These are phyloP conservation scores for Leucosporidium yakuticum DNA, from an alignment of 768 basidiomycete genomes.

Conservation along the genomic window DNA sequence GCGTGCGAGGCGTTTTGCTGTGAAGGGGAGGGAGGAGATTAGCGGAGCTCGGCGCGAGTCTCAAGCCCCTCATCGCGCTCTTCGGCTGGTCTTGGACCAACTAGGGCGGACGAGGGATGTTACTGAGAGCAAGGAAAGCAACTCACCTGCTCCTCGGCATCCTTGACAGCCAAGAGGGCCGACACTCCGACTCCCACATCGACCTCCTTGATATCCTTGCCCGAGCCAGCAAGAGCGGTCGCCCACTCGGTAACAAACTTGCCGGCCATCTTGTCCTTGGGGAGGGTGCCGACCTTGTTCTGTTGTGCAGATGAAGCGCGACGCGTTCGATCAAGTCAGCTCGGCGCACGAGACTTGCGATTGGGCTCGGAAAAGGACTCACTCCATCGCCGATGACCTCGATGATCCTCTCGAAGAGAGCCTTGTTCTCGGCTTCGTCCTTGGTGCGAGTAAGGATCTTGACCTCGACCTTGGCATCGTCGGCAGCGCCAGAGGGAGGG, in stretches of 20 bases:
- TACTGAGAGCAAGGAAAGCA: not conserved
- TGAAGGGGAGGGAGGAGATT: not conserved
- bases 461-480: conserved; percentile 50
- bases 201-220: conserved; percentile 58
- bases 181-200: conserved; percentile 76
- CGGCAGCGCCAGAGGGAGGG: not conserved
- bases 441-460: conserved; percentile 56
- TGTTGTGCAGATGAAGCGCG: conserved; percentile 32
- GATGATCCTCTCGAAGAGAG: conserved; percentile 32
- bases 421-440: conserved; percentile 42
- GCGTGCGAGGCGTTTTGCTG: conserved; percentile 75
- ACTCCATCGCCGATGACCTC: conserved; percentile 28
- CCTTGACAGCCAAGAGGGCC: conserved; percentile 75
- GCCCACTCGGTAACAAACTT: conserved; percentile 83
- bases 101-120: not conserved
- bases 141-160: conserved; percentile 81
- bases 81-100: not conserved
- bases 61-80: not conserved
- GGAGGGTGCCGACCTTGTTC: conserved; percentile 64
- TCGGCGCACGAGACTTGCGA: not conserved
- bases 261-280: conserved; percentile 77
- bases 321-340: not conserved
- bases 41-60: not conserved
- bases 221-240: conserved; percentile 37
- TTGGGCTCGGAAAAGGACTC: not conserved